These are phyloP conservation scores for Podospora conica DNA, from an alignment of 495 filamentous ascomycete species.

Conservation along the genomic window DNA sequence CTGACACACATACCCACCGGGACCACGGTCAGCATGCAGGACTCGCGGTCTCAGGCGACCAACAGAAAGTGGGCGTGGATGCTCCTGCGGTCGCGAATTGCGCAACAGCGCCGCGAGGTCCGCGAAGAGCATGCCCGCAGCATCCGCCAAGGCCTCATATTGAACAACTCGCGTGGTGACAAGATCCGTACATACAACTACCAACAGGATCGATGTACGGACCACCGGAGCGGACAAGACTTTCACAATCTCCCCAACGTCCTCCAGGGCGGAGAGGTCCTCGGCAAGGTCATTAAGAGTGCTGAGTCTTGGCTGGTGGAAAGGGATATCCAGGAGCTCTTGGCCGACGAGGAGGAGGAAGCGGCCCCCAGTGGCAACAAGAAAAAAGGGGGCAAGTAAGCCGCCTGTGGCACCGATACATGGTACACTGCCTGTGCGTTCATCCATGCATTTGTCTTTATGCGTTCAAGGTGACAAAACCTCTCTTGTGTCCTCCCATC, in stretches of 20 bases:
- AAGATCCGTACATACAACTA: conserved; percentile 97
- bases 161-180: conserved; percentile 80
- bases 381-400: conserved; percentile 23
- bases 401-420: not conserved
- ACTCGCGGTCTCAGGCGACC: conserved; percentile 79
- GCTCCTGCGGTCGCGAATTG: conserved; percentile 74
- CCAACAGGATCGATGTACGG: conserved; percentile 85
- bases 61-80: conserved; percentile 86
- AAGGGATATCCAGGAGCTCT: conserved; percentile 65
- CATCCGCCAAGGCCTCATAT: conserved; percentile 71
- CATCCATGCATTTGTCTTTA: too few species aligned
- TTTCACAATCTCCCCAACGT: conserved; percentile 78
- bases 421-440: not conserved
- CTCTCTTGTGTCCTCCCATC: not conserved
- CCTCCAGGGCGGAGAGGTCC: conserved; percentile 59
- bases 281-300: conserved; percentile 71
- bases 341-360: conserved; percentile 43
- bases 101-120: conserved; percentile 71
- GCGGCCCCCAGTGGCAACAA: conserved; percentile 19
- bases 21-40: conserved; percentile 83
- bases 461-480: not conserved
- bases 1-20: conserved; percentile 88
- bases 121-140: conserved; percentile 74
- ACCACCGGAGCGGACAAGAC: conserved; percentile 81
- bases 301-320: conserved; percentile 73